Conservation (phyloP, 257 asterid species). For the Salvia miltiorrhiza region DNA sequence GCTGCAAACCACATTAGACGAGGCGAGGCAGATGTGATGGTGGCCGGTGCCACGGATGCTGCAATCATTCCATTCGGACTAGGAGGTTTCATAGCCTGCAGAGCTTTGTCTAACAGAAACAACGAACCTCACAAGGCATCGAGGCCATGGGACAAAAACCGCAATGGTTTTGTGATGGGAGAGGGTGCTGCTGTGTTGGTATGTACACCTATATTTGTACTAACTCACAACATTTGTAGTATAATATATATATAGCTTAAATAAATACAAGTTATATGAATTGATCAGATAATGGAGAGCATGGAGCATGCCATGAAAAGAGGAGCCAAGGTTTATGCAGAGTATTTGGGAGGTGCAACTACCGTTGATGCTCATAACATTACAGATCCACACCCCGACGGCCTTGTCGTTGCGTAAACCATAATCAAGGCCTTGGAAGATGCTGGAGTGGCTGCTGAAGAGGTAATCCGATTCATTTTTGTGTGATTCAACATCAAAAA, state of each 20-base stretch:
- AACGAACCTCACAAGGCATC: conserved; percentile 34
- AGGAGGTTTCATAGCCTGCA: conserved; percentile 34
- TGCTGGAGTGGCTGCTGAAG: conserved; percentile 49
- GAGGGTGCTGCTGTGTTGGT: conserved; percentile 68
- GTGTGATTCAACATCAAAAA: too few relatives aligned
- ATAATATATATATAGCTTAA: too few relatives aligned
- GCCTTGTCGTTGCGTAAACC: conserved; percentile 39
- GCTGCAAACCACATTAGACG: too few relatives aligned
- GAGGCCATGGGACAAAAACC: conserved; percentile 57
- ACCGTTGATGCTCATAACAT: conserved; percentile 39
- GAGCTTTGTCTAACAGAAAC: conserved; percentile 32
- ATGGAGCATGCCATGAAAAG: conserved; percentile 39
- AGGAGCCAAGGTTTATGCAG: too few relatives aligned
- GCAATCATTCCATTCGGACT: conserved; percentile 18
- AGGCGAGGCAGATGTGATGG: too few relatives aligned
- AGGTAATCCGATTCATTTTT: too few relatives aligned
- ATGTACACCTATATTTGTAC: too few relatives aligned
- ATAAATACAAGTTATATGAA: too few relatives aligned
- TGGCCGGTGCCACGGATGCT: conserved; percentile 32
- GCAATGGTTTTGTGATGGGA: conserved; percentile 55
- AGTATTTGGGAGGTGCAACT: too few relatives aligned
- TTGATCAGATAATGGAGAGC: conserved; percentile 35
- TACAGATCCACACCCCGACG: conserved; percentile 37
- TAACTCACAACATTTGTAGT: too few relatives aligned
- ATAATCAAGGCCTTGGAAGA: conserved; percentile 18